Evolutionary conservation across 75 land plant genomes (phyloP), one percentile per base, ranked within the genome.

Genomic region (Pinus tabuliformis): DNA sequence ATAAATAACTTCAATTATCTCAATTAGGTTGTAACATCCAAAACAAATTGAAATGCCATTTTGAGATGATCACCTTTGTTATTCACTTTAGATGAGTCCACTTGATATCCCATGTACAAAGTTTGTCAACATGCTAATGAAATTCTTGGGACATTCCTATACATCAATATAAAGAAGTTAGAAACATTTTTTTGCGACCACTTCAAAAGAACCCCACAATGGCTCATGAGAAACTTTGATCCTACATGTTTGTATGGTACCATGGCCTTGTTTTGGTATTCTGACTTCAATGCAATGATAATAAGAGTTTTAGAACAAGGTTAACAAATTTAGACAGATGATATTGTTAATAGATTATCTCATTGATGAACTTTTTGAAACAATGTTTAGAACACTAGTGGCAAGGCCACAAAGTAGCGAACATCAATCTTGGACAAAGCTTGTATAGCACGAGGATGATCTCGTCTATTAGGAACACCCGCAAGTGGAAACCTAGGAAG

Each of bases 91-190:
- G 87, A 62, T 91, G 85, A 57, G 92, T 98, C 99, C 99, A 97
- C 57, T 78, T 91, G 54, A 97, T 89, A 13, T 95, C 98, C 63
- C 95, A 79, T 33, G 95, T 97, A 82, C 99, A 97, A 24, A 97
- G 94, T 83, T 97, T 98, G 72, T 97, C 98, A 57, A 97, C 94
- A 61, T 98, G 94, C 79, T 91, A 91, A 79, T 97, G 99, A 30
- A 97, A 89, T 9, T 98, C 99, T 88, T 97, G 99, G 36, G 99
- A 92, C 80, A 92, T 97, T 21, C 99, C 99, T 97, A 86, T 72
- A 75, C 1, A 78, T 58, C 2, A 28, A 20, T 6, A 58, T 11
- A 78, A 20, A 79, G 56, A 73, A n/a, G 58, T 21, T 39, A 22
- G 75, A 65, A 65, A 5, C 6, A 16, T 14, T 30, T 30, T 30